Evolutionary conservation across 2,329 filamentous ascomycete genomes (phyloP), one percentile per base, ranked within the genome.

Genomic region (Madurella mycetomatis): DNA sequence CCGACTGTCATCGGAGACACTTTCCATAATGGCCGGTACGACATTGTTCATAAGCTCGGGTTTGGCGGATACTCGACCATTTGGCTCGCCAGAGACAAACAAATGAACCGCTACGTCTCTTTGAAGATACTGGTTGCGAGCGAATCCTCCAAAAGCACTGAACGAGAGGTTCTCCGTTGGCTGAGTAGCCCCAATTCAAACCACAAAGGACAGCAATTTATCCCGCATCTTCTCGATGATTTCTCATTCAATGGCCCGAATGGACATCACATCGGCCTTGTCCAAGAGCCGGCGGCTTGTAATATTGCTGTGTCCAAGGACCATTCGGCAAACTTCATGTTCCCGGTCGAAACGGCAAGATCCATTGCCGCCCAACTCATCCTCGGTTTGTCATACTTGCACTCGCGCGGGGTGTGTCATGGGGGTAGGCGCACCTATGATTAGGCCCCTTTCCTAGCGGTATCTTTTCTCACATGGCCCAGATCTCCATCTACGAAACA

Each of bases 31-130:
- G 60, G 62, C 11, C 66, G 68, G 12, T 75, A 74, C 55, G 62
- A 64, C 37, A 55, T 73, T 17, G 56, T 70, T 34, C 66, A 70
- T 31, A 75, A 74, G 57, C 55, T 74, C 47, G 71, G 71, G 42
- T 71, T 63, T 57, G 70, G 72, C 18, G 65, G 66, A 1, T 71
- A 64, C 58, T 71, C 69, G 2, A 75, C 72, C 1, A 67, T 73
- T 47, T 75, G 71, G 72, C 68, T 76, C 19, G 72, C 68, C 16
- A 62, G 62, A 39, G 71, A 75, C 59, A 57, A 59, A 39, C 46
- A 61, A 25, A 59, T 57, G 16, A 25, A 59, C 42, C 60, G 57
- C 31, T 64, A 62, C 49, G 66, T 71, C 40, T 60, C 68, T 9
- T 49, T 72, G n/a, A 72, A 71, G 41, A 66, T 70, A 37, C 54